A percentile compares a stretch with the other conserved stretches of the same genome.
Evolutionary conservation across 2,329 filamentous ascomycete genomes (phyloP).

Genomic region (Colletotrichum lindemuthianum): DNA sequence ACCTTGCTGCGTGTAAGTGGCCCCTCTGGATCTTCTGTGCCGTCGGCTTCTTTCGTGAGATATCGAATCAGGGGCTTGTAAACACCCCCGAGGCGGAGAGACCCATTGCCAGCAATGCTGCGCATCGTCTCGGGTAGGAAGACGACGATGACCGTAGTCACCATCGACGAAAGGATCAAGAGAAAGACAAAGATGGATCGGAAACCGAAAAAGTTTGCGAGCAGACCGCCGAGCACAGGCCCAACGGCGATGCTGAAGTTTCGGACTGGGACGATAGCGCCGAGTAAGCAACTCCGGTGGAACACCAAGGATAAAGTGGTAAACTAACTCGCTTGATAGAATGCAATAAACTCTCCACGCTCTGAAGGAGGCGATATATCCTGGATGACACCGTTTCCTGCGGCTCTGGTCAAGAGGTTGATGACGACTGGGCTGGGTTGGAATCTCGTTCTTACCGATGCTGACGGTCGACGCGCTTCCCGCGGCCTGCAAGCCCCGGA

Average conservation of each 20-base stretch:
- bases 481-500: conserved; percentile 58
- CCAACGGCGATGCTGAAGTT: conserved; percentile 45
- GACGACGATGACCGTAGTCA: conserved; percentile 36
- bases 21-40: conserved; percentile 34
- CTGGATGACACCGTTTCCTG: conserved; percentile 45
- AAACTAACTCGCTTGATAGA: conserved; percentile 45
- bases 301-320: not conserved
- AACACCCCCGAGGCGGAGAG: conserved; percentile 39
- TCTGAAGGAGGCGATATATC: conserved; percentile 44
- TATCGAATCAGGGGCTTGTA: conserved; percentile 39
- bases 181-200: conserved; percentile 43
- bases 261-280: conserved; percentile 36
- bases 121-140: conserved; percentile 44
- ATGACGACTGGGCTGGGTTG: conserved; percentile 8
- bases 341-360: conserved; percentile 43
- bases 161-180: conserved; percentile 13
- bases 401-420: not conserved
- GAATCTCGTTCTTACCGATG: conserved; percentile 48
- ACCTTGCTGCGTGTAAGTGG: conserved; percentile 37
- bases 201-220: conserved; percentile 42
- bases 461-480: conserved; percentile 59
- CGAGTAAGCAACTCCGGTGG: conserved; percentile 18
- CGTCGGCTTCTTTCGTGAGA: conserved; percentile 30
- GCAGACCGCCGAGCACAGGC: conserved; percentile 45
- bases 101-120: conserved; percentile 42